Evolutionary conservation across 2,329 filamentous ascomycete species (phyloP), one percentile per base, ranked within the genome.

Genomic region (Diaporthe longicolla): DNA sequence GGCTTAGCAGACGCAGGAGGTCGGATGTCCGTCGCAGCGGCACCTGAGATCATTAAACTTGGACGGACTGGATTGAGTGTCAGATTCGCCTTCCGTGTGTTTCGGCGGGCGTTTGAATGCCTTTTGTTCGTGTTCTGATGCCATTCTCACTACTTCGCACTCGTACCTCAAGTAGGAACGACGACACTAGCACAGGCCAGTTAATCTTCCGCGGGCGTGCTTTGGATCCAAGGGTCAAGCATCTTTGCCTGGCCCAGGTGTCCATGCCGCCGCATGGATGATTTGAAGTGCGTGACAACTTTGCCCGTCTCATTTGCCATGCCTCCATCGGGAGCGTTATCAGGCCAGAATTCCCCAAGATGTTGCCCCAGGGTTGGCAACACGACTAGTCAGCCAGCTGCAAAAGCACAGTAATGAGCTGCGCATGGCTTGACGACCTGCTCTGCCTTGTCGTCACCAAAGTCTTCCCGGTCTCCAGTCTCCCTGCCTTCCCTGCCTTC

Each of bases 21-120:
- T 68, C 63, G 63, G 63, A 68, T 54, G 63, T 52, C 29, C 45
- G 63, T 66, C 43, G 45, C 45, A 66, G 45, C 45, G 37, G 63
- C 21, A 66, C 13, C 29, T 40, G 29, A 66, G 45, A 19, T 35
- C 45, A 26, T 26, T 37, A 50, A 35, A 50, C 45, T 52, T 66
- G 21, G 45, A 40, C 26, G 26, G 48, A 40, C 48, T 35, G 63
- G 15, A 68, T 29, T 54, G 48, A 54, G 48, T 68, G 63, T 40
- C 63, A 29, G 63, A 15, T 52, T 13, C 29, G 21, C 29, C 32
- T 68, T 37, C 48, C 48, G 48, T 54, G 63, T n/a, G 63, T 68
- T 68, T 68, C 63, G 63, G 63, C 63, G 63, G 48, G n/a, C 48
- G 63, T 68, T 54, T 68, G 63, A 54, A 37, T 35, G 48, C n/a